Base-by-base conservation (phyloP, 2,329 filamentous ascomycete species). In the Alternaria sp. region DNA sequence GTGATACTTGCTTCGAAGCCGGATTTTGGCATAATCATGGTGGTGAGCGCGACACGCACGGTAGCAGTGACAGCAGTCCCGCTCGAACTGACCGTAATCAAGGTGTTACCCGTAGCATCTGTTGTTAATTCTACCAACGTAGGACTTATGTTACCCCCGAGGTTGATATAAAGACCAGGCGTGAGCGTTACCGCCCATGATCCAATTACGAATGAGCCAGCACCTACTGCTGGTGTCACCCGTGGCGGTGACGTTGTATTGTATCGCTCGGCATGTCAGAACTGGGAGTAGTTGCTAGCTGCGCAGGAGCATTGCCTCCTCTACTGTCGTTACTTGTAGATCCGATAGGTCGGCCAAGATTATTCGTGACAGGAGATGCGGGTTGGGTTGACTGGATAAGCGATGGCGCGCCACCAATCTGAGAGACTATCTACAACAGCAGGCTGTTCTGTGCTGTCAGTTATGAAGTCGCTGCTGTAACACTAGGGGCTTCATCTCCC, bases 21-120 rank as follows among this genome's bases (percentile, higher is more conserved):
- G 8, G 64, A 65, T 50, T 50, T 63, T 2, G 65, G 51, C 21
- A 67, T 9, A 6, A 64, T 73, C n/a, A 69, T 33, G 0, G 64
- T 68, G 6, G 60, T 57, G 26, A 65, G 63, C 26, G 59, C 63
- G 17, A 65, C 50, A 13, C 69, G 65, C 8, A 73, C 49, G 2
- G 69, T 72, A 5, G 72, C 69, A 11, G 64, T 71, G n/a, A 72
- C 53, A 5, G 67, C 67, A 3, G 63, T 67, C 24, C 71, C 72
- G 37, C 69, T 73, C 4, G 70, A 70, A 51, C 67, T 70, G 17
- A 74, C 52, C 2, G 68, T 64, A 8, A 74, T 62, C 4, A 73
- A 52, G 0, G 70, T 73, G 13, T 70, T 65, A 17, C 70, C 71
- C 9, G 56, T 53, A n/a, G 33, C 39, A 42, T 73, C 60, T 3